Percentiles rank a stretch among this genome's conserved stretches.
phyloP scores from a whole-genome alignment of 1,139 yeast genomes.

The Yamadazyma conglobata region DNA sequence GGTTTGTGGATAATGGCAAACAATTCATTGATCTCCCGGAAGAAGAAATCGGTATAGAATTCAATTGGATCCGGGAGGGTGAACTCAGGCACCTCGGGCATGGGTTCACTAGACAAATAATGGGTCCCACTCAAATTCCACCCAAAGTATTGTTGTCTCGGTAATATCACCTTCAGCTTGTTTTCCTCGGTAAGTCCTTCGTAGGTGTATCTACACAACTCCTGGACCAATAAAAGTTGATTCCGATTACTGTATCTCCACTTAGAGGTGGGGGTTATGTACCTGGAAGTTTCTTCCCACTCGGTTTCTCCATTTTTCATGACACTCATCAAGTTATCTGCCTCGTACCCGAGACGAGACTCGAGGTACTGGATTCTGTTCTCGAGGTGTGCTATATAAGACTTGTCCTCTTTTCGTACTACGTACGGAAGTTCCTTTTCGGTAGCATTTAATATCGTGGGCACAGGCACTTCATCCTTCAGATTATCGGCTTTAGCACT shows the following conservation, averaged over 20 bases:
- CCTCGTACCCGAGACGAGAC: slow-evolving; percentile 22
- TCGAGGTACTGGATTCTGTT: slow-evolving; percentile 42
- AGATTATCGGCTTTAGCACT: too few relatives aligned
- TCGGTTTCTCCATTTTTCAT: slow-evolving; percentile 14
- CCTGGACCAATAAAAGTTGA: slow-evolving; percentile 46
- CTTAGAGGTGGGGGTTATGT: slow-evolving; percentile 27
- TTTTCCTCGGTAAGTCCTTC: slow-evolving; percentile 36
- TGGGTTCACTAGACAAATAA: slow-evolving; percentile 39
- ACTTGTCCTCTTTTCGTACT: slow-evolving; percentile 11
- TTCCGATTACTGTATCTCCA: slow-evolving; percentile 52
- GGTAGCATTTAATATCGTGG: slow-evolving; percentile 11
- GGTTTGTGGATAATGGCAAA: slow-evolving; percentile 53
- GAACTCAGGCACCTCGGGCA: slow-evolving; percentile 35
- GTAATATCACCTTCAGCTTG: slow-evolving; percentile 39
- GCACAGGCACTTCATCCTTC: slow-evolving; percentile 6
- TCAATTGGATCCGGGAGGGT: slow-evolving; percentile 15
- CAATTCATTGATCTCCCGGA: slow-evolving; percentile 52
- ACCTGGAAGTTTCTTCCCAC: slow-evolving; percentile 14
- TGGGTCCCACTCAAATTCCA: slow-evolving; percentile 65
- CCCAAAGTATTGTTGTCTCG: slow-evolving; percentile 59
- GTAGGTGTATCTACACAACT: slow-evolving; percentile 41
- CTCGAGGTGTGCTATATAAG: slow-evolving; percentile 34
- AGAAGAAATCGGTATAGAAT: slow-evolving; percentile 37
- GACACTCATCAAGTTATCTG: slow-evolving; percentile 8
- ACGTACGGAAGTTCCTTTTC: slow-evolving; percentile 14